These are phyloP conservation scores for Gentiana dahurica DNA, from an alignment of 257 asterid species.

Conservation along the genomic window DNA sequence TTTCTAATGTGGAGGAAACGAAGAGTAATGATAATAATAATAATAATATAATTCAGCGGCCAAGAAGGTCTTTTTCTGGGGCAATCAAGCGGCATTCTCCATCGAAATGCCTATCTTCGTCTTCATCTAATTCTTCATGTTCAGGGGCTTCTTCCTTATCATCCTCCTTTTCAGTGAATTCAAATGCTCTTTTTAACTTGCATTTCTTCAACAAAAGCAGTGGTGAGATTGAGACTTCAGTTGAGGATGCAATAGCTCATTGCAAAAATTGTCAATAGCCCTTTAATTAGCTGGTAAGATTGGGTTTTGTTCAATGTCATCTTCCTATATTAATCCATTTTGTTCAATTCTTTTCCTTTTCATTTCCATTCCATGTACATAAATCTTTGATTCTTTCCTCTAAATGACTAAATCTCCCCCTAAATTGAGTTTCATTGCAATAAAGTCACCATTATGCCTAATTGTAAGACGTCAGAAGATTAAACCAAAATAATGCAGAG, in stretches of 20 bases:
- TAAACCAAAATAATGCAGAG: too few species aligned
- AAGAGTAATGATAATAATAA: conserved; percentile 21
- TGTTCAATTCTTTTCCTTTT: too few species aligned
- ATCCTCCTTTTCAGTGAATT: conserved; percentile 43
- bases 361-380: too few species aligned
- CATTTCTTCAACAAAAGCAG: conserved; percentile 48
- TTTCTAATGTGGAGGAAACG: conserved; percentile 28
- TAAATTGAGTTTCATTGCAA: too few species aligned
- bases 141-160: conserved; percentile 46
- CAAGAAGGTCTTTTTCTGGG: conserved; percentile 70
- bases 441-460: too few species aligned
- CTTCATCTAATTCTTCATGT: conserved; percentile 43
- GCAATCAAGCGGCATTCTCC: conserved; percentile 59
- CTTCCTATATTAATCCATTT: conserved; percentile 9
- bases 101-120: conserved; percentile 34
- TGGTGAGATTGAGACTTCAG: conserved; percentile 58
- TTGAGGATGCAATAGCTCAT: conserved; percentile 85
- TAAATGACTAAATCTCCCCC: too few species aligned
- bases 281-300: conserved; percentile 13
- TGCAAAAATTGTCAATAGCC: conserved; percentile 61
- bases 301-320: conserved; percentile 15
- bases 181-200: conserved; percentile 31
- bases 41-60: conserved; percentile 15
- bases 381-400: too few species aligned
- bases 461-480: too few species aligned